Evolutionary conservation across 768 basidiomycete species (phyloP), one percentile per base, ranked within the genome.

Genomic region (Boletus rufocinnamomeus): DNA sequence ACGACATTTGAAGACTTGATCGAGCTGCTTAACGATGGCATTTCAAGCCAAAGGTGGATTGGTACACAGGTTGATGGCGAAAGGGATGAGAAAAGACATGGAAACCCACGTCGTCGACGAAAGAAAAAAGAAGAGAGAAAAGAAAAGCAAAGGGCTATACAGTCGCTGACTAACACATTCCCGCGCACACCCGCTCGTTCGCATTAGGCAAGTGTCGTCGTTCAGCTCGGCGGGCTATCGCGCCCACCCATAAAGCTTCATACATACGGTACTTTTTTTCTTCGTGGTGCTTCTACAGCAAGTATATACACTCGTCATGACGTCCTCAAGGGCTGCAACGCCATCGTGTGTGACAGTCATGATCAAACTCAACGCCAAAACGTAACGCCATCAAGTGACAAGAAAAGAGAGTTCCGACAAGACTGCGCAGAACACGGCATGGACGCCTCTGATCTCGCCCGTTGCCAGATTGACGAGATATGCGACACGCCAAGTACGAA

Each of bases 161-260:
- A 67, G 58, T 30, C 44, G 47, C 50, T 72, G 64, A 72, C 61
- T 35, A 61, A 71, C 30, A 0, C 4, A 2, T 68, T 71, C 72
- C 40, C 72, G 49, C 63, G 62, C 34, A 28, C 17, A 2, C 19
- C 3, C 46, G 11, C 23, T 11, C 34, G 21, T 50, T 56, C 57
- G 6, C 19, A 60, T 69, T 49, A 47, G 63, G 70, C 54, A 72
- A 27, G 61, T 68, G 10, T 60, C 55, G 65, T 71, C 45, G 64
- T 68, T 64, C 61, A 30, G 28, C 40, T 38, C 38, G 49, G 55
- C n/a, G 47, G 11, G 37, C 2, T 30, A 30, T 1, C 30, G 9
- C 8, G 30, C 30, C 9, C 9, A 8, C 30, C 28, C 28, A 30
- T 30, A 4, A 30, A 4, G 28, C 1, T 5, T 6, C 28, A 2